Conservation (phyloP, 768 basidiomycete species). For the Lactifluus volemus region DNA sequence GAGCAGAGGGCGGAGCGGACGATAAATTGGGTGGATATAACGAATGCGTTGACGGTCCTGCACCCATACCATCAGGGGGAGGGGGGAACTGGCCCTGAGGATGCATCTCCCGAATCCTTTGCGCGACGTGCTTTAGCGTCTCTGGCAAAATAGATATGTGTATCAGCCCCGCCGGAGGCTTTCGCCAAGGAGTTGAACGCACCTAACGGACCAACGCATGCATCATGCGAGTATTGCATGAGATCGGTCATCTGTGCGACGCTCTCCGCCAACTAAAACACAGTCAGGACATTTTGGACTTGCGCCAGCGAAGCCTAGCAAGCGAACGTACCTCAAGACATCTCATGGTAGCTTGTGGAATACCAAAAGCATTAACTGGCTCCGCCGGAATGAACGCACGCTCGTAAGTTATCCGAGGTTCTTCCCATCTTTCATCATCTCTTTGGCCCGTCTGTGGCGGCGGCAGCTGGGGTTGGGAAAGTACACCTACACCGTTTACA, state of each 20-base stretch:
- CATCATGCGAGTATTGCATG: slow-evolving; percentile 52
- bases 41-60: slow-evolving; percentile 16
- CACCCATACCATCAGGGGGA: slow-evolving; percentile 12
- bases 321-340: slow-evolving; percentile 59
- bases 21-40: slow-evolving; percentile 12
- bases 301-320: not conserved
- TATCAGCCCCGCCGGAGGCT: not conserved
- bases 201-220: slow-evolving; percentile 58
- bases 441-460: slow-evolving; percentile 23
- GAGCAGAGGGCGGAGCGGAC: slow-evolving; percentile 14
- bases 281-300: slow-evolving; percentile 6
- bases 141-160: slow-evolving; percentile 26
- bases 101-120: slow-evolving; percentile 29
- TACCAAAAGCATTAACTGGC: slow-evolving; percentile 82
- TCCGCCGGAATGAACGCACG: slow-evolving; percentile 65
- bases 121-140: slow-evolving; percentile 34
- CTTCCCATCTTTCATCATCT: slow-evolving; percentile 52
- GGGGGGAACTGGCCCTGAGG: slow-evolving; percentile 2
- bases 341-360: slow-evolving; percentile 83
- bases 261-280: slow-evolving; percentile 63
- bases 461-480: slow-evolving; percentile 2
- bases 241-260: slow-evolving; percentile 74
- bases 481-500: slow-evolving; percentile 20
- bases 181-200: slow-evolving; percentile 27
- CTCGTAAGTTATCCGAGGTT: slow-evolving; percentile 52